Base-by-base conservation (phyloP, 129 eudicot genomes). In the Silybum marianum region DNA sequence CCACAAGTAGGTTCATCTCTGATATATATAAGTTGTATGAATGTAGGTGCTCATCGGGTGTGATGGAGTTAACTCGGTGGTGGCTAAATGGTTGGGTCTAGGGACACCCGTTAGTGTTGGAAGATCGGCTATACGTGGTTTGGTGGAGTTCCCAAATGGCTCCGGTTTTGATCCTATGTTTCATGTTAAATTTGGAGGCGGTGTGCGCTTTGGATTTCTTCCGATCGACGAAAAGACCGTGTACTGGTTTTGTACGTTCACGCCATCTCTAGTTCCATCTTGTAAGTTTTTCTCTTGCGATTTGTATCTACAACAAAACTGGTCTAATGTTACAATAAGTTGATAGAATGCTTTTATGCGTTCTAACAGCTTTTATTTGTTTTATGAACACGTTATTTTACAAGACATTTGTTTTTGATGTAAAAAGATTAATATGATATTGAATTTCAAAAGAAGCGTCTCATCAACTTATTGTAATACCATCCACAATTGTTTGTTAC, bases 41-140 rank as follows among this genome's bases (percentile, higher is more conserved):
- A 85, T 92, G 90, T 86, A 92, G 98, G 93, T 89, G 51, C 81
- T 90, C 70, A 86, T 93, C n/a, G 98, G 98, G 39, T 93, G 96
- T 81, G 98, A 93, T 76, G 98, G 98, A 66, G 90, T 93, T 18
- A 90, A 89, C 73, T 93, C 98, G 4, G 78, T 82, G 73, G 98
- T 93, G 36, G 89, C 93, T 6, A 93, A 86, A 69, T 89, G 90
- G 90, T 78, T 93, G 83, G 91, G 90, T 34, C 90, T 89, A 68
- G 81, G 71, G 70, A 69, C 78, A 6, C 93, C 98, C 1, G 89
- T 84, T 38, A 80, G 77, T 69, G 71, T 81, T 66, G 90, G 90
- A 39, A 84, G 98, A 79, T 89, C 93, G 19, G 93, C 93, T 39
- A 87, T 93, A 66, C 90, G 96, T 42, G 98, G 98, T 24, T 80